Conservation (phyloP, 768 basidiomycete species). For the Lactarius sanguifluus region DNA sequence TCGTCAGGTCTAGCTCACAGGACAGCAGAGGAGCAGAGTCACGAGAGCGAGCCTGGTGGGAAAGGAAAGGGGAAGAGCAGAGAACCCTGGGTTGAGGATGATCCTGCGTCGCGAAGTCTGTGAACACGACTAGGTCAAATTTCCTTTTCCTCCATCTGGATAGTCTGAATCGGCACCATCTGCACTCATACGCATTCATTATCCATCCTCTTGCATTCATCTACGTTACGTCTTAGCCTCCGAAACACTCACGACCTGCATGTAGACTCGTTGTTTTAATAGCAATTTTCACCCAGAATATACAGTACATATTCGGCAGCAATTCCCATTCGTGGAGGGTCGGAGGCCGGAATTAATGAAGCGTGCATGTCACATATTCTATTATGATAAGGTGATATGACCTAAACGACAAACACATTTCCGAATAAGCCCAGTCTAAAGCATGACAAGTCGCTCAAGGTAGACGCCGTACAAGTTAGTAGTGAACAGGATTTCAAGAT, state of each 20-base stretch:
- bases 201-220: conserved; percentile 27
- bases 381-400: conserved; percentile 20
- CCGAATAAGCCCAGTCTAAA: conserved; percentile 6
- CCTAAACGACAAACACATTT: conserved; percentile 17
- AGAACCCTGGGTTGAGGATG: conserved; percentile 44
- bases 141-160: conserved; percentile 10
- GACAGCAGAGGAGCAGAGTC: conserved; percentile 16
- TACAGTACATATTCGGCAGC: conserved; percentile 25
- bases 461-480: conserved; percentile 12
- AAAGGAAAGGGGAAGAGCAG: conserved; percentile 67
- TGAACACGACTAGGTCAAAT: conserved; percentile 24
- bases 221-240: conserved; percentile 28
- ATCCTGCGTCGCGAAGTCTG: conserved; percentile 25
- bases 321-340: conserved; percentile 2
- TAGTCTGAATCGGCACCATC: conserved; percentile 18
- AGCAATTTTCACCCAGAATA: conserved; percentile 27
- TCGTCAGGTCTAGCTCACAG: conserved; percentile 29
- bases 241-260: conserved; percentile 27
- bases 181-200: conserved; percentile 21
- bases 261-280: conserved; percentile 29
- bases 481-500: conserved; percentile 14
- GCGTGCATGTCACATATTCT: neutral
- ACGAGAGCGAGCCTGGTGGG: conserved; percentile 38
- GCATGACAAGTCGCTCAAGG: neutral
- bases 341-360: neutral